phyloP scores from a whole-genome alignment of 225 moss, liverwort and hornwort species.

The Marchantia paleacea region DNA sequence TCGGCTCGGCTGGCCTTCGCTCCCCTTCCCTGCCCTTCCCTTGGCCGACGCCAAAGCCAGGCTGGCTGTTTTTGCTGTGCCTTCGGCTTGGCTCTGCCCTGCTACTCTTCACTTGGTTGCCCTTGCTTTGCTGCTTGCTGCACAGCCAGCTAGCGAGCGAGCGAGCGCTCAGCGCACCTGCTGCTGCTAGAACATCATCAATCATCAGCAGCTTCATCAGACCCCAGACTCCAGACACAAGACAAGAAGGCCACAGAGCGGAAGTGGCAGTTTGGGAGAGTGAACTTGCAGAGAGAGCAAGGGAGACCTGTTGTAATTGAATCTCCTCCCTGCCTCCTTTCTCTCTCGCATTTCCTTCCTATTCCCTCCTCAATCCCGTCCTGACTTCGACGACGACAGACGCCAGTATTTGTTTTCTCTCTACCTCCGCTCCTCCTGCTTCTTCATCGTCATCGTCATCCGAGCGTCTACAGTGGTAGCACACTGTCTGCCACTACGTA shows the following conservation, averaged over 20 bases:
- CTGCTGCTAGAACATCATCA: not conserved
- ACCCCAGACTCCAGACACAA: conserved; percentile 1
- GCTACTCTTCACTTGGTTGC: no score
- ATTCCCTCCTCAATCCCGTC: not conserved
- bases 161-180: not conserved
- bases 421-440: not conserved
- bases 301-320: not conserved
- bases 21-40: not conserved
- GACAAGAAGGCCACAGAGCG: conserved; percentile 13
- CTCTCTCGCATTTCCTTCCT: not conserved
- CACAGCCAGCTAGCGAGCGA: not conserved
- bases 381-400: not conserved
- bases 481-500: no score
- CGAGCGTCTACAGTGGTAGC: no score
- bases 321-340: conserved; percentile 9
- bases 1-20: no score
- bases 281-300: conserved; percentile 16
- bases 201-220: not conserved
- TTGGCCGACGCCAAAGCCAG: not conserved
- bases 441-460: no score
- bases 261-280: conserved; percentile 12
- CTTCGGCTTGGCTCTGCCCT: no score
- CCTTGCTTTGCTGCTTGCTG: not conserved
- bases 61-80: not conserved
- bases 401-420: not conserved